A percentile compares a stretch with the other conserved stretches of the same genome.
Conservation (phyloP, 75 land plant species). For the Pinus albicaulis region DNA sequence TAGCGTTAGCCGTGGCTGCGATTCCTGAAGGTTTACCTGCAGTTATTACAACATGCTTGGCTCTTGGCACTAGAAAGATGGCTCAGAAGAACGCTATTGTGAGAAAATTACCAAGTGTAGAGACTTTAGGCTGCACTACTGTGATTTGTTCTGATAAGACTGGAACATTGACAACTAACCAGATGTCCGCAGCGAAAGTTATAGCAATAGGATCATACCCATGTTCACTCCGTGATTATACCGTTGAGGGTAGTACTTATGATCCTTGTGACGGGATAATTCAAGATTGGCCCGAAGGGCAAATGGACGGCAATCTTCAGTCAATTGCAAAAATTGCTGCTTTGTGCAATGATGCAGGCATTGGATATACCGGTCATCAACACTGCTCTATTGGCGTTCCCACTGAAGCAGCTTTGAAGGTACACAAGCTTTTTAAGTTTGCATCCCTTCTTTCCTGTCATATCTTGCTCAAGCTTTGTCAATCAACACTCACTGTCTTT, state of each 20-base stretch:
- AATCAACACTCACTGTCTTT: too few species aligned
- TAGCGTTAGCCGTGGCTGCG: constrained; percentile 91
- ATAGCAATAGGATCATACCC: constrained; percentile 45
- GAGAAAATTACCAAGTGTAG: constrained; percentile 89
- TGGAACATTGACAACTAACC: constrained; percentile 90
- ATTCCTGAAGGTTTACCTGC: constrained; percentile 97
- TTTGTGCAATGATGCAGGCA: constrained; percentile 83
- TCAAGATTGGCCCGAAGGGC: constrained; percentile 47
- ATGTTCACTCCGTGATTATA: constrained; percentile 31
- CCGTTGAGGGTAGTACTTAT: constrained; percentile 85
- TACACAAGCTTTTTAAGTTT: constrained; percentile 15
- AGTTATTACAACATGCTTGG: constrained; percentile 87
- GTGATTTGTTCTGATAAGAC: constrained; percentile 94
- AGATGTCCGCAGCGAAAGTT: constrained; percentile 81
- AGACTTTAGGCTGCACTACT: constrained; percentile 92
- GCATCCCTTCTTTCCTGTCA: background rate
- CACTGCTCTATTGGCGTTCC: constrained; percentile 77
- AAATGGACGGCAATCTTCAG: constrained; percentile 59
- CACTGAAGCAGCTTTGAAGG: constrained; percentile 94
- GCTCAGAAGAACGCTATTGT: constrained; percentile 91
- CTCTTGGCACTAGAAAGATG: constrained; percentile 90
- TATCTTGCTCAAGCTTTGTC: too few species aligned
- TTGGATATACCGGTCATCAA: constrained; percentile 34
- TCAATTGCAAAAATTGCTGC: constrained; percentile 71
- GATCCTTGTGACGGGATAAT: constrained; percentile 73